phyloP scores from a whole-genome alignment of 495 filamentous ascomycete species.

The Alectoria sarmentosa region DNA sequence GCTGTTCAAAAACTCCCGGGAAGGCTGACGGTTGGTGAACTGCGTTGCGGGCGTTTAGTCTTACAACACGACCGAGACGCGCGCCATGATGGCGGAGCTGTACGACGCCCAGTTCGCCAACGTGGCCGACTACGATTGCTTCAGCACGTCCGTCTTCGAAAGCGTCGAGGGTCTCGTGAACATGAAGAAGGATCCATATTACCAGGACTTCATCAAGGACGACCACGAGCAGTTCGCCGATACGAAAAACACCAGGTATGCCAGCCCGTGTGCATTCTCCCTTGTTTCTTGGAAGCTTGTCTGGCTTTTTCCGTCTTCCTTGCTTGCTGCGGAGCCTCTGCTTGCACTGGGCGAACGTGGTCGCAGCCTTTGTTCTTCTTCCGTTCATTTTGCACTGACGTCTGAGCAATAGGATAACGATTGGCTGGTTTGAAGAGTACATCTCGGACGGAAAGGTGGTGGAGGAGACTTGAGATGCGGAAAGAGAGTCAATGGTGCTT shows the following conservation, averaged over 20 bases:
- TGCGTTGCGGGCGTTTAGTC: too few relatives aligned
- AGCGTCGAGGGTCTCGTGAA: slow-evolving; percentile 33
- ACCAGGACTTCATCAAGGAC: slow-evolving; percentile 15
- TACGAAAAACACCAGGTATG: slow-evolving; percentile 21
- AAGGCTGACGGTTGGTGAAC: too few relatives aligned
- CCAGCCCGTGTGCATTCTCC: slow-evolving; percentile 3
- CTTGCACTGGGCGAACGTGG: neutral
- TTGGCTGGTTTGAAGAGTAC: slow-evolving; percentile 18
- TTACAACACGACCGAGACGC: slow-evolving; percentile 32
- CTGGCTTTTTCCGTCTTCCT: neutral
- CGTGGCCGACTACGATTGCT: slow-evolving; percentile 39
- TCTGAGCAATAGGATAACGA: slow-evolving; percentile 18
- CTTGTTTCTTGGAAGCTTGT: neutral
- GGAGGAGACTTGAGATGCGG: neutral
- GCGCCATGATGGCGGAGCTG: slow-evolving; percentile 33
- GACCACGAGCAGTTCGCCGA: slow-evolving; percentile 21
- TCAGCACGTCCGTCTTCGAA: slow-evolving; percentile 37
- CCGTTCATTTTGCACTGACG: slow-evolving; percentile 2
- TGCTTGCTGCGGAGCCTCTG: neutral
- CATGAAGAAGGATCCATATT: slow-evolving; percentile 36
- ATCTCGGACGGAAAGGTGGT: slow-evolving; percentile 20
- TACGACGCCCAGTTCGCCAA: slow-evolving; percentile 35
- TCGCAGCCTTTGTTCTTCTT: neutral
- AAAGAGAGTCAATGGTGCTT: too few relatives aligned
- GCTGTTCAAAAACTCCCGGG: too few relatives aligned